These are phyloP conservation scores for Fusarium heterosporum DNA, from an alignment of 2,329 filamentous ascomycete genomes.

Conservation along the genomic window DNA sequence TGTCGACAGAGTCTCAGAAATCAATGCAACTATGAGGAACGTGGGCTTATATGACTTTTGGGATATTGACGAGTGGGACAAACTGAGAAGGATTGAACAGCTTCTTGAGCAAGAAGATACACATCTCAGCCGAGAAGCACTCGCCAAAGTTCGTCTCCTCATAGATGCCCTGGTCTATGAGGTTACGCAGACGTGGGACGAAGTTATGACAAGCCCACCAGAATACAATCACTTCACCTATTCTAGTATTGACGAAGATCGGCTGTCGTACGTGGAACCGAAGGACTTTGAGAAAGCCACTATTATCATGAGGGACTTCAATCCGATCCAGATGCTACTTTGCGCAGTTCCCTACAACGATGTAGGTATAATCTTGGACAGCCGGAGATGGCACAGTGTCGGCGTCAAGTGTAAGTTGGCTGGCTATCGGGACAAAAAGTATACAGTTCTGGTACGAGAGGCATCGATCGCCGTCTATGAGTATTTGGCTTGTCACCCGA, in stretches of 20 bases:
- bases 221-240: neutral
- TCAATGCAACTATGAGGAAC: constrained; percentile 49
- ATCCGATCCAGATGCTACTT: constrained; percentile 42
- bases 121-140: constrained; percentile 10
- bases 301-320: constrained; percentile 27
- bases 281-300: constrained; percentile 42
- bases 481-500: constrained; percentile 15
- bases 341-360: constrained; percentile 54
- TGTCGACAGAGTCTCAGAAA: constrained; percentile 57
- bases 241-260: constrained; percentile 50
- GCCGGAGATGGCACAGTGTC: constrained; percentile 7
- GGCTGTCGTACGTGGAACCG: constrained; percentile 53
- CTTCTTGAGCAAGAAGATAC: constrained; percentile 39
- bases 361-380: constrained; percentile 33
- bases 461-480: constrained; percentile 20
- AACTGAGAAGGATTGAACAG: constrained; percentile 43
- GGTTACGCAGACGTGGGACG: constrained; percentile 35
- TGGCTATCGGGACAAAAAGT: neutral
- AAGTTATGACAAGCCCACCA: neutral
- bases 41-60: constrained; percentile 49
- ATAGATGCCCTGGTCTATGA: constrained; percentile 38
- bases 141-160: constrained; percentile 36
- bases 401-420: neutral
- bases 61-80: constrained; percentile 52
- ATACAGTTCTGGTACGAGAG: constrained; percentile 3